phyloP scores from a whole-genome alignment of 2,329 filamentous ascomycete genomes.

The Tetracladium maxilliforme region DNA sequence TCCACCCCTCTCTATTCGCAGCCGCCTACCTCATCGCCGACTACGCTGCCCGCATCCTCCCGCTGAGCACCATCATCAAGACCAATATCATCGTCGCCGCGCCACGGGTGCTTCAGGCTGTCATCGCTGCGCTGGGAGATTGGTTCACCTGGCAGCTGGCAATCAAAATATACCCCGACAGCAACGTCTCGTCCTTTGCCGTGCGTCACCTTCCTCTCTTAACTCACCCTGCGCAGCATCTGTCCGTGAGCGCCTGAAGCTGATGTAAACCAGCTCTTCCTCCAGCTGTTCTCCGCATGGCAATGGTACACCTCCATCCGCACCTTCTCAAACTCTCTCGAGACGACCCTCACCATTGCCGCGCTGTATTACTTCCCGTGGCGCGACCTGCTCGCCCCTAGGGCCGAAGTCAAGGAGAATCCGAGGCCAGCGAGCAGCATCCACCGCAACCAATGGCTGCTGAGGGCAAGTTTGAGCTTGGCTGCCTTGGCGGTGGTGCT shows the following conservation, averaged over 20 bases:
- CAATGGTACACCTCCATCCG: slow-evolving; percentile 92
- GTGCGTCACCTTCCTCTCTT: slow-evolving; percentile 31
- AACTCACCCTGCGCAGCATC: slow-evolving; percentile 1
- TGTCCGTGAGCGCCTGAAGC: too few species aligned
- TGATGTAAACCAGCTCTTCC: slow-evolving; percentile 44
- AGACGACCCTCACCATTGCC: slow-evolving; percentile 71
- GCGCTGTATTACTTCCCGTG: slow-evolving; percentile 83
- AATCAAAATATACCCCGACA: slow-evolving; percentile 48
- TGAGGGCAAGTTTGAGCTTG: too few species aligned
- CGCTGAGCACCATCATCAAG: slow-evolving; percentile 35
- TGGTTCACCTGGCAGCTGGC: slow-evolving; percentile 81
- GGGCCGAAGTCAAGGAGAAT: slow-evolving; percentile 22
- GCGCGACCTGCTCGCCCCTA: too few species aligned
- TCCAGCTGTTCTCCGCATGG: slow-evolving; percentile 72
- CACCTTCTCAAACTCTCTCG: slow-evolving; percentile 87
- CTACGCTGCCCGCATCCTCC: slow-evolving; percentile 35
- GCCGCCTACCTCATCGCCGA: slow-evolving; percentile 52
- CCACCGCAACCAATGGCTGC: too few species aligned
- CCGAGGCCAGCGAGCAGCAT: slow-evolving; percentile 20
- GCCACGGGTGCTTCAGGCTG: slow-evolving; percentile 63
- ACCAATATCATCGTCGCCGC: slow-evolving; percentile 55
- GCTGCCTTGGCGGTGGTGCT: slow-evolving; percentile 75
- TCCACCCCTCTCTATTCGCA: slow-evolving; percentile 83
- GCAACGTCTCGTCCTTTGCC: slow-evolving; percentile 49
- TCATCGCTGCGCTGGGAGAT: slow-evolving; percentile 66